Base-by-base conservation (phyloP, 2,329 filamentous ascomycete species). In the Penicillium sp. region DNA sequence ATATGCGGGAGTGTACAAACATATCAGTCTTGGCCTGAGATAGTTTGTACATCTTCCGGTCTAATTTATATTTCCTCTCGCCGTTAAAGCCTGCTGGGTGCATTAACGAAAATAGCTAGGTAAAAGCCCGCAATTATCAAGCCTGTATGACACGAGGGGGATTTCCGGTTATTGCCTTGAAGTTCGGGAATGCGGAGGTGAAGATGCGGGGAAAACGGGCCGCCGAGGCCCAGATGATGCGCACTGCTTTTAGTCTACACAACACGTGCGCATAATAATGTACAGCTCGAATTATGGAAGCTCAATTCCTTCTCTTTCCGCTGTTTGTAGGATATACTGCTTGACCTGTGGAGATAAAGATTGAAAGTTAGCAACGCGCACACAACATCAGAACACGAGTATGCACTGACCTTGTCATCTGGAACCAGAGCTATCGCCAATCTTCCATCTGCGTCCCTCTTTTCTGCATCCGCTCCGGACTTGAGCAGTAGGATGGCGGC, bases 281-380 rank as follows among this genome's bases (percentile, higher is more conserved):
- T 30, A 35, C 31, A 48, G 3, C 2, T 24, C 18, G 4, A 31
- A 44, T 60, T 24, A 69, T 31, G 64, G 65, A n/a, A 86, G 61
- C 50, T 87, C 88, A 61, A 96, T 87, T 20, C 91, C 92, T 70
- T 96, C 92, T 50, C 85, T 83, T 73, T 95, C 91, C 10, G 90
- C 90, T 53, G 82, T 85, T 56, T 88, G 82, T 54, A 90, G 64
- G 44, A 96, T 88, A 71, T 89, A 96, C 53, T 81, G 84, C 58
- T 84, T 82, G 40, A 92, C 86, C 86, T 89, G 46, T 2, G 9
- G 13, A 35, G 9, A 41, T 27, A 38, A 39, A 44, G 27, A 42
- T 2, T 46, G 16, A 42, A 14, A 22, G 31, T 60, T 41, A 57
- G 52, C 35, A 20, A 46, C 13, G 16, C 38, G 27, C 35, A 13